These are phyloP conservation scores for Phylloporus rhodoxanthus DNA, from an alignment of 768 basidiomycete species.

Conservation along the genomic window DNA sequence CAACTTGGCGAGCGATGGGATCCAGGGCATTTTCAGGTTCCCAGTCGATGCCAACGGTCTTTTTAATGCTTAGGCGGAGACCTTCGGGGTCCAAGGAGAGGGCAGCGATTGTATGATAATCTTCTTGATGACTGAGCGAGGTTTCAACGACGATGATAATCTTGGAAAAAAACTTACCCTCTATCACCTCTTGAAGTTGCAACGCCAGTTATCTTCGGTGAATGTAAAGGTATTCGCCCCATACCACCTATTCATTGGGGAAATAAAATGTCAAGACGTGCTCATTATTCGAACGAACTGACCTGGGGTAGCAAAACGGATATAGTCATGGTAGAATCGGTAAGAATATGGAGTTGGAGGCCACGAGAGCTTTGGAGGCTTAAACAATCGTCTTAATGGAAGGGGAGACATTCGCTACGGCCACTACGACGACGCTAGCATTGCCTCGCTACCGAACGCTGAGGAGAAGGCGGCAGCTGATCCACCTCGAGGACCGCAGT, in stretches of 20 bases:
- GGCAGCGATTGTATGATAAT: conserved; percentile 72
- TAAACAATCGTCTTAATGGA: conserved; percentile 18
- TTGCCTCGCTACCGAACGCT: conserved; percentile 19
- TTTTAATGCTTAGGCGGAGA: conserved; percentile 58
- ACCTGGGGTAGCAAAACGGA: conserved; percentile 48
- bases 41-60: conserved; percentile 64
- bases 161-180: conserved; percentile 38
- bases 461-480: conserved; percentile 5
- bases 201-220: conserved; percentile 73
- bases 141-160: conserved; percentile 4
- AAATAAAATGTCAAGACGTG: conserved; percentile 5
- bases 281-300: conserved; percentile 18
- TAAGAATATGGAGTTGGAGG: conserved; percentile 13
- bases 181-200: conserved; percentile 72
- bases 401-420: conserved; percentile 26
- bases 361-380: conserved; percentile 9
- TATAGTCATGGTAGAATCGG: conserved; percentile 61
- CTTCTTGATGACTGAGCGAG: conserved; percentile 74
- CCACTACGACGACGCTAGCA: conserved; percentile 23
- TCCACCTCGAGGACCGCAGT: conserved; percentile 12
- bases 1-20: conserved; percentile 63
- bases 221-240: conserved; percentile 63
- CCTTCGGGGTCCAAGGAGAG: conserved; percentile 75
- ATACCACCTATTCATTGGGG: conserved; percentile 44
- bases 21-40: conserved; percentile 50